Evolutionary conservation across 2,329 filamentous ascomycete species (phyloP).

Genomic region (Helotiales sp.): DNA sequence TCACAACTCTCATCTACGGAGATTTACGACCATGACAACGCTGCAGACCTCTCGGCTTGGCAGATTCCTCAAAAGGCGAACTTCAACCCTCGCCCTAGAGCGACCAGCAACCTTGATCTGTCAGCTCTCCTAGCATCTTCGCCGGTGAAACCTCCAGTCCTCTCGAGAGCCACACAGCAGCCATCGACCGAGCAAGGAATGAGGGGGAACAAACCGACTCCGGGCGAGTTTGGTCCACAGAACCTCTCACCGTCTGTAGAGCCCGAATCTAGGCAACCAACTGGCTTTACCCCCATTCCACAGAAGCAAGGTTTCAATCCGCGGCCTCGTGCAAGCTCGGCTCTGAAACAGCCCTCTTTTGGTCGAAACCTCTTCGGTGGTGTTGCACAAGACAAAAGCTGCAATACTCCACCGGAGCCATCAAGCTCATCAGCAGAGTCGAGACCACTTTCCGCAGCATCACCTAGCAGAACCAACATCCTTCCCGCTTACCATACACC

Average conservation of each 20-base stretch:
- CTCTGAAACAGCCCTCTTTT: conserved; percentile 15
- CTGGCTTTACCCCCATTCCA: conserved; percentile 28
- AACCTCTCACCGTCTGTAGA: background rate
- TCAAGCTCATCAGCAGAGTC: conserved; percentile 12
- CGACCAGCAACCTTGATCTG: conserved; percentile 24
- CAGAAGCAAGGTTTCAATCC: conserved; percentile 34
- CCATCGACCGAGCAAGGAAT: conserved; percentile 2
- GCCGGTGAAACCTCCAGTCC: conserved; percentile 28
- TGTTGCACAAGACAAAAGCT: background rate
- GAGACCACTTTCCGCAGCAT: conserved; percentile 18
- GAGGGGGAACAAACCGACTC: conserved; percentile 1
- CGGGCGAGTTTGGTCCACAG: background rate
- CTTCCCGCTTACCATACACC: conserved; percentile 2
- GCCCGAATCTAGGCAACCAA: background rate
- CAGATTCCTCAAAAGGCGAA: conserved; percentile 35
- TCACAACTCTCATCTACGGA: conserved; percentile 23
- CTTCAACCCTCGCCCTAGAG: conserved; percentile 31
- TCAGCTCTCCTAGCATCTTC: conserved; percentile 31
- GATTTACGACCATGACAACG: conserved; percentile 11
- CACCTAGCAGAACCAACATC: conserved; percentile 24
- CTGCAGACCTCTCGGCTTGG: conserved; percentile 26
- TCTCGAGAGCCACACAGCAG: conserved; percentile 15
- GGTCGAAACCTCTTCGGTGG: conserved; percentile 14
- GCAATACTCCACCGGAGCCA: background rate
- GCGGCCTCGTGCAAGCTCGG: conserved; percentile 16